phyloP scores from a whole-genome alignment of 1,139 yeast genomes.

The Geotrichum europaeum region DNA sequence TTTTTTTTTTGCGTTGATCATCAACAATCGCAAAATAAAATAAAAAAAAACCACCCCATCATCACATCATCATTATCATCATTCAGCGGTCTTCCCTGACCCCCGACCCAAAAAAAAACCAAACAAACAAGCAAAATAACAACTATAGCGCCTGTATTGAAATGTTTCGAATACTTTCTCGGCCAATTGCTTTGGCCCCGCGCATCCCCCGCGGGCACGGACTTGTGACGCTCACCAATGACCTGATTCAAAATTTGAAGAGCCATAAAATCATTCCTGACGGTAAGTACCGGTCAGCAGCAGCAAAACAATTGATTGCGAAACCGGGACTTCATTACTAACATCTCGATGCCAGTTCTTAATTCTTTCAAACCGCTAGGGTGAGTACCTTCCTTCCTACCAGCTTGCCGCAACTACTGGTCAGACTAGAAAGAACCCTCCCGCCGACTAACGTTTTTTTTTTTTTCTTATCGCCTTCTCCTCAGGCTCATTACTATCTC shows the following conservation, averaged over 20 bases:
- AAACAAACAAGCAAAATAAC: background rate
- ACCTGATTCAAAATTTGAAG: constrained; percentile 53
- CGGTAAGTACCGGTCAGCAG: constrained; percentile 40
- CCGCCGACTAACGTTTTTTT: constrained; percentile 3
- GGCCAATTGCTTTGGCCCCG: background rate
- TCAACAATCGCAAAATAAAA: too few species aligned
- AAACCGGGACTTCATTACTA: background rate
- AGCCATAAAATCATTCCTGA: constrained; percentile 62
- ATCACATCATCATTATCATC: too few species aligned
- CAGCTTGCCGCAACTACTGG: constrained; percentile 16
- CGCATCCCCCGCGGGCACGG: background rate
- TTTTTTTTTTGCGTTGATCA: too few species aligned
- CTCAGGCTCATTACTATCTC: constrained; percentile 40
- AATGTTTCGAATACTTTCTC: background rate
- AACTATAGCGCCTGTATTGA: background rate
- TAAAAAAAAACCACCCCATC: too few species aligned
- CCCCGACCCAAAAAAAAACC: background rate
- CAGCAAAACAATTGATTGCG: background rate
- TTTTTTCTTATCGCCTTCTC: background rate
- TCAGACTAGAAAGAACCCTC: background rate
- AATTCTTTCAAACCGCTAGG: constrained; percentile 34
- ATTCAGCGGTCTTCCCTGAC: background rate
- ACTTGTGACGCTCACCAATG: constrained; percentile 52
- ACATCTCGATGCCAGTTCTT: constrained; percentile 21
- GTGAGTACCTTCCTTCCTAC: constrained; percentile 17